phyloP scores from a whole-genome alignment of 176 grass and related monocot species.

The Thinopyrum elongatum region DNA sequence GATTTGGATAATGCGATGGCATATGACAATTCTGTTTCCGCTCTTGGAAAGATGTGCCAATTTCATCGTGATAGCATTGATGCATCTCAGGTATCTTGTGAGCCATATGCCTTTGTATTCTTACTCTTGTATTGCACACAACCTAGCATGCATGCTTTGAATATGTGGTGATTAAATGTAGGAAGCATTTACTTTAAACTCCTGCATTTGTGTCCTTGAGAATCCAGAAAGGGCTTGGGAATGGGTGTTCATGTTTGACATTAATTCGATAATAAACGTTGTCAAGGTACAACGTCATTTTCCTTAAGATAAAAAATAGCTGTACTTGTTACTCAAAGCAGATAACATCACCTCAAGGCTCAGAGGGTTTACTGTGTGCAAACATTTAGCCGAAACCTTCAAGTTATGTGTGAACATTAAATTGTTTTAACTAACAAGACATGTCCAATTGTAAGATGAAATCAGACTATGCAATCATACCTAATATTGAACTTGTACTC shows the following conservation, averaged over 20 bases:
- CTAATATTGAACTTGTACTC: neutral
- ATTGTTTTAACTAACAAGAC: neutral
- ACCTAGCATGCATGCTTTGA: neutral
- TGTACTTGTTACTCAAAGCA: neutral
- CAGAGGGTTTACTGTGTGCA: neutral
- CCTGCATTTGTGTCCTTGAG: neutral
- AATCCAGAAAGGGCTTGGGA: neutral
- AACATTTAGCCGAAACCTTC: neutral
- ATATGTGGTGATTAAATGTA: neutral
- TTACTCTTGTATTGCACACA: neutral
- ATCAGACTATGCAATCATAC: neutral
- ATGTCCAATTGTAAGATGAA: neutral
- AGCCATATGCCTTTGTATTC: constrained; percentile 23
- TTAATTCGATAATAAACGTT: neutral
- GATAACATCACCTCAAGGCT: neutral
- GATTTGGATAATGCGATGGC: constrained; percentile 77
- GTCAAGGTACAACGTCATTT: neutral
- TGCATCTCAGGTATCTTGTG: constrained; percentile 58
- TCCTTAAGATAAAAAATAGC: neutral
- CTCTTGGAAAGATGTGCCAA: constrained; percentile 81
- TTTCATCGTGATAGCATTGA: constrained; percentile 71
- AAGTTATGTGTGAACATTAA: neutral
- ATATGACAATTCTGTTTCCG: constrained; percentile 87
- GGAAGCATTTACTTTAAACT: constrained; percentile 2
- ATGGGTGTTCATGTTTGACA: neutral